phyloP scores from a whole-genome alignment of 2,329 filamentous ascomycete species.

The Talaromyces sp. region DNA sequence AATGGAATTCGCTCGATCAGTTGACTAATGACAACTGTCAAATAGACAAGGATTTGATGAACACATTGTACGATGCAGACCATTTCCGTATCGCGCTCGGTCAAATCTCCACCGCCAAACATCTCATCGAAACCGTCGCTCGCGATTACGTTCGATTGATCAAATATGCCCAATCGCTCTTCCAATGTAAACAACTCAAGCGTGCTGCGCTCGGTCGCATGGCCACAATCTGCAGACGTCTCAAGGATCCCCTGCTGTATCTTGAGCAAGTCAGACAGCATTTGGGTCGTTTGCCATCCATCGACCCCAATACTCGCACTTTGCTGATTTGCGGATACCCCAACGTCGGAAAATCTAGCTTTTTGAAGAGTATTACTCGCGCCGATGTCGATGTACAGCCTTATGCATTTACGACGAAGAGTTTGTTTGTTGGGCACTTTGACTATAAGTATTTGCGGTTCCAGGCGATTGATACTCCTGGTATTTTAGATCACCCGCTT shows the following conservation, averaged over 20 bases:
- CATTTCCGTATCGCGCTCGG: slow-evolving; percentile 96
- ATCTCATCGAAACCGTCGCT: slow-evolving; percentile 91
- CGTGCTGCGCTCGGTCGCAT: slow-evolving; percentile 92
- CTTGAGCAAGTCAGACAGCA: slow-evolving; percentile 97
- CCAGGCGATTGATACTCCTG: slow-evolving; percentile 96
- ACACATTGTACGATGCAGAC: slow-evolving; percentile 97
- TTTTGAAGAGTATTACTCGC: slow-evolving; percentile 84
- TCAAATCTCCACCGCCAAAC: slow-evolving; percentile 92
- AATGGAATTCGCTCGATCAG: not conserved
- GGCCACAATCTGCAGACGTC: slow-evolving; percentile 91
- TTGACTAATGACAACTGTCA: not conserved
- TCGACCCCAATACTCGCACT: slow-evolving; percentile 95
- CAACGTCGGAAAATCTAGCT: slow-evolving; percentile 96
- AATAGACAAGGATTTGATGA: slow-evolving; percentile 74
- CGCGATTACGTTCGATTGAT: slow-evolving; percentile 94
- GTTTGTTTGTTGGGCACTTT: slow-evolving; percentile 94
- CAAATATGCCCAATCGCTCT: slow-evolving; percentile 94
- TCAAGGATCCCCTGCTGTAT: slow-evolving; percentile 93
- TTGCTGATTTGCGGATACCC: slow-evolving; percentile 96
- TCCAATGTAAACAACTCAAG: slow-evolving; percentile 99
- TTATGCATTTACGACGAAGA: slow-evolving; percentile 98
- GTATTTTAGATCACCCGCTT: slow-evolving; percentile 93
- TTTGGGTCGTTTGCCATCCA: slow-evolving; percentile 93
- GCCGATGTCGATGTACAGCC: slow-evolving; percentile 97
- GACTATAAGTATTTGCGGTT: slow-evolving; percentile 91